Percentiles rank a stretch among this genome's conserved stretches.
Conservation (phyloP, 805 yeast genomes). For the Citeromyces matritensis region DNA sequence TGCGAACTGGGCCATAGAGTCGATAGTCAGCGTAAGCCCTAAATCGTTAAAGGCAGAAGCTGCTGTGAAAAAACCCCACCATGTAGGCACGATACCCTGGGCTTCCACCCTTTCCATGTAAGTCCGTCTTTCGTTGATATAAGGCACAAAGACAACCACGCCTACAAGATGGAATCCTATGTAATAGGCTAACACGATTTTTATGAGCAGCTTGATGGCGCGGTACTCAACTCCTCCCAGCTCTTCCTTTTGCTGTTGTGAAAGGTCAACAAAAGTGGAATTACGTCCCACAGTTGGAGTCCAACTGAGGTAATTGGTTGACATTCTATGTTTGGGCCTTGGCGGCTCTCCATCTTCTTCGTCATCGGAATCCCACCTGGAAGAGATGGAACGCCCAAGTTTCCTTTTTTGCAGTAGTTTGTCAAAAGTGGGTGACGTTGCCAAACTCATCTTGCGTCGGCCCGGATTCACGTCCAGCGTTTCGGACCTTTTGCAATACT, state of each 20-base stretch:
- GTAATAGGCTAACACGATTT: constrained; percentile 51
- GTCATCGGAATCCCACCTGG: constrained; percentile 5
- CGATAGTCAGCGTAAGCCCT: constrained; percentile 71
- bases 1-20: constrained; percentile 61
- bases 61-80: constrained; percentile 91
- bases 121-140: constrained; percentile 27
- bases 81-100: constrained; percentile 57
- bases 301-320: constrained; percentile 71
- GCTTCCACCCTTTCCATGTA: constrained; percentile 28
- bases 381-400: constrained; percentile 3
- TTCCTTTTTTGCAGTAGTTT: constrained; percentile 18
- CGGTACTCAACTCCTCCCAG: constrained; percentile 96
- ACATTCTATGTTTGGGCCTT: constrained; percentile 16
- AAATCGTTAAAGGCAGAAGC: constrained; percentile 73
- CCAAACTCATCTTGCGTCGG: constrained; percentile 5
- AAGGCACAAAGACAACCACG: constrained; percentile 40
- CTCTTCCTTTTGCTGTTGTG: constrained; percentile 80
- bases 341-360: constrained; percentile 17
- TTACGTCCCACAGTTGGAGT: constrained; percentile 86
- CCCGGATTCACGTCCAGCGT: constrained; percentile 23
- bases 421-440: constrained; percentile 35
- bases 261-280: constrained; percentile 74
- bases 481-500: constrained; percentile 26
- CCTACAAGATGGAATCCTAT: constrained; percentile 59
- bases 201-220: constrained; percentile 63